A percentile compares a stretch with the other conserved stretches of the same genome.
Evolutionary conservation across 148 eudicot species (phyloP).

Genomic region (Vaccinium darrowii): DNA sequence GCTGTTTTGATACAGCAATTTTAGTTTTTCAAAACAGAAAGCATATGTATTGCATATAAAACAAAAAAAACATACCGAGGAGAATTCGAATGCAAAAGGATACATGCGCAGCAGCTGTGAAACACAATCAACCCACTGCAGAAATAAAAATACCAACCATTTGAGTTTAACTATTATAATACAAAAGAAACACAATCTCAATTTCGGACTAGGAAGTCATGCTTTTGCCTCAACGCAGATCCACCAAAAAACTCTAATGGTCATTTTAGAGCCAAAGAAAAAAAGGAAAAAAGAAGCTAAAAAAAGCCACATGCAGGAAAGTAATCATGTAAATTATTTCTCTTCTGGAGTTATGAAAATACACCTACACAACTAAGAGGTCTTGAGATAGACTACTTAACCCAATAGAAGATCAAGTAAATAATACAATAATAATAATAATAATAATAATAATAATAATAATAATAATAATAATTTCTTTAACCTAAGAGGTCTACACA

Average conservation of each 20-base stretch:
- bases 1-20: slow-evolving; percentile 5
- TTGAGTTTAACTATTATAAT: not conserved
- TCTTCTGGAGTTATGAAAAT: not conserved
- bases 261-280: not conserved
- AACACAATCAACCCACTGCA: slow-evolving; percentile 98
- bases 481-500: not conserved
- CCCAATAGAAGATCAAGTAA: not conserved
- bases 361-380: not conserved
- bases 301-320: not conserved
- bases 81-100: slow-evolving; percentile 94
- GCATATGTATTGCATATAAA: not conserved
- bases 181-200: slow-evolving; percentile 1
- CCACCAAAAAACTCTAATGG: not conserved
- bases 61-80: slow-evolving; percentile 55
- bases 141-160: slow-evolving; percentile 14
- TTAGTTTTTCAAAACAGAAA: not conserved
- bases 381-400: not conserved
- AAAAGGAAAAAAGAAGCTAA: not conserved
- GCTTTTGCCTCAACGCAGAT: not conserved
- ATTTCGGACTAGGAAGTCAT: not conserved
- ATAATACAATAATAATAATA: not conserved
- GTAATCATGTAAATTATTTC: not conserved
- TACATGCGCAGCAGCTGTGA: slow-evolving; percentile 91
- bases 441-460: too few species aligned
- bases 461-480: not conserved